Evolutionary conservation across 2,329 filamentous ascomycete species (phyloP).

Genomic region (Bipolaris gigantea): DNA sequence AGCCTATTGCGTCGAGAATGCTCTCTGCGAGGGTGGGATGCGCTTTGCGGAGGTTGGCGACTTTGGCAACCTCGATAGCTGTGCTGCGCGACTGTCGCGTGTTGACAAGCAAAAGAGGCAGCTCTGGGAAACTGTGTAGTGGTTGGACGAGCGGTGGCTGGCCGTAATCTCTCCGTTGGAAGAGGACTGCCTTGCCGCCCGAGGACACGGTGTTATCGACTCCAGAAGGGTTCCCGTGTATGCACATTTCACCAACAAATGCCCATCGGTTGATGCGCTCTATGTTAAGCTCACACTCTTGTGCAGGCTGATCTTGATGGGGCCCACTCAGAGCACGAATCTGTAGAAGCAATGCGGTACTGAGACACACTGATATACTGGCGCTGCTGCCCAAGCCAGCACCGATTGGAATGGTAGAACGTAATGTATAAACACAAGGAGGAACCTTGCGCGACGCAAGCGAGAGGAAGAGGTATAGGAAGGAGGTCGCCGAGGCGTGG

Average conservation of each 20-base stretch:
- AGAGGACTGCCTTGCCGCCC: conserved; percentile 91
- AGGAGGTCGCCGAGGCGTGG: conserved; percentile 76
- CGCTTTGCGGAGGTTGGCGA: conserved; percentile 68
- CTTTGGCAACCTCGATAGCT: conserved; percentile 81
- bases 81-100: conserved; percentile 88
- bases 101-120: conserved; percentile 87
- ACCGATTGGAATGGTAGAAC: conserved; percentile 90
- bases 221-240: conserved; percentile 94
- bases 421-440: conserved; percentile 83
- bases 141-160: conserved; percentile 76
- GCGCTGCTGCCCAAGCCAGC: conserved; percentile 91
- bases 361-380: conserved; percentile 88
- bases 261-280: conserved; percentile 98
- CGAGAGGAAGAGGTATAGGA: conserved; percentile 91
- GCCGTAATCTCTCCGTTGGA: conserved; percentile 76
- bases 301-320: conserved; percentile 84
- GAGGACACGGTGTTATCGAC: conserved; percentile 96
- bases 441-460: conserved; percentile 78
- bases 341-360: conserved; percentile 81
- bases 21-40: conserved; percentile 77
- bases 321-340: conserved; percentile 86
- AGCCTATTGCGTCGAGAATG: conserved; percentile 84
- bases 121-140: conserved; percentile 85
- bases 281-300: conserved; percentile 86
- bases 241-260: conserved; percentile 95